Conservation (phyloP, 768 basidiomycete species). For the Plicaturopsis crispa region DNA sequence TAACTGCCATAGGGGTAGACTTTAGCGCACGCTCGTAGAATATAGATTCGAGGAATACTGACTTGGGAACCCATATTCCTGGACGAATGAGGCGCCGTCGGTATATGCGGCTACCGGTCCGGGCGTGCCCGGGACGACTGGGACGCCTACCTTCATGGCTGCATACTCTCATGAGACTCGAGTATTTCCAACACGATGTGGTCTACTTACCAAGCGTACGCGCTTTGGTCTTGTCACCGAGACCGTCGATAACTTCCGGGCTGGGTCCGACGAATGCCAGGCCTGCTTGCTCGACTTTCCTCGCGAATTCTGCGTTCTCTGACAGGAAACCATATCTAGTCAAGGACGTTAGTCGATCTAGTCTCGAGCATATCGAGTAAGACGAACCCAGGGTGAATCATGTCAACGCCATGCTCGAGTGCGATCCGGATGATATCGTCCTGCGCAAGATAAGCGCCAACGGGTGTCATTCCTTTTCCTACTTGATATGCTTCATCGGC, state of each 20-base stretch:
- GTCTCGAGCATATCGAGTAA: slow-evolving; percentile 20
- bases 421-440: slow-evolving; percentile 95
- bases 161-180: slow-evolving; percentile 4
- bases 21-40: not conserved
- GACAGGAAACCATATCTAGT: slow-evolving; percentile 92
- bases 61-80: slow-evolving; percentile 95
- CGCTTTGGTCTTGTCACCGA: slow-evolving; percentile 99
- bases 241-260: slow-evolving; percentile 93
- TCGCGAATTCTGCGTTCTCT: slow-evolving; percentile 95
- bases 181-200: slow-evolving; percentile 7
- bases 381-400: slow-evolving; percentile 95
- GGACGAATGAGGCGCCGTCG: slow-evolving; percentile 83
- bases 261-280: slow-evolving; percentile 94
- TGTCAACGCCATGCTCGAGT: slow-evolving; percentile 97
- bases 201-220: slow-evolving; percentile 62
- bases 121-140: slow-evolving; percentile 97
- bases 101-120: slow-evolving; percentile 78
- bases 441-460: slow-evolving; percentile 94
- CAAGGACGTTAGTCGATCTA: slow-evolving; percentile 3
- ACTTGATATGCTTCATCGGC: slow-evolving; percentile 99
- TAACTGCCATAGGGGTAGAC: slow-evolving; percentile 44
- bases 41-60: slow-evolving; percentile 16
- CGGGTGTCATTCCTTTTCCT: slow-evolving; percentile 92
- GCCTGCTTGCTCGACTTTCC: slow-evolving; percentile 96
- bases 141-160: slow-evolving; percentile 89